Base-by-base conservation (phyloP, 345 rosid genomes). In the Lepidium aucheri region DNA sequence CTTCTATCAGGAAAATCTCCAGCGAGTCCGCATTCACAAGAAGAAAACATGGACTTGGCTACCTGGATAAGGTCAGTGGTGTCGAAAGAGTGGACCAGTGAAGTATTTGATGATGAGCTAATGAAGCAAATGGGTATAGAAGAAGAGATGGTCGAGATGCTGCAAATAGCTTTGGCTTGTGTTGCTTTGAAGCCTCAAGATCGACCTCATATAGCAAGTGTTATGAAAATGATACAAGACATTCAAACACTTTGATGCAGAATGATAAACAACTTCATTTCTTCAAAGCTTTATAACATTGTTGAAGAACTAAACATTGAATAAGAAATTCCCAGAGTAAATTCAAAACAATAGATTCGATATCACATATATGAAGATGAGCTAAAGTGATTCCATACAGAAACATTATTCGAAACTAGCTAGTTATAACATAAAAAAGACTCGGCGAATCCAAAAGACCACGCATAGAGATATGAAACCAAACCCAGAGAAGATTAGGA, bases 111-210 rank as follows among this genome's bases (percentile, higher is more conserved):
- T 54, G 78, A 76, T 0, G 91, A 89, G 82, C 85, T 89, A 5
- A 33, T 85, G 77, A 81, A 40, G 66, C 75, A 73, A 60, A 76
- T 70, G 51, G 70, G 57, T 58, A 76, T 73, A 34, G 91, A 84
- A 60, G 94, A 85, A 69, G 94, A 85, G 45, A 81, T 83, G 96
- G 91, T 89, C 42, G 91, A 87, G 65, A 78, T 84, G 94, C 78
- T 89, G 58, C 89, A 81, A 75, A 80, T 85, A 70, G 91, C 78
- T 6, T 74, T 89, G 73, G 75, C 86, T 8, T 89, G 96, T 56
- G 91, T 85, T 8, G 62, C 80, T 1, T 84, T 75, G 58, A 69
- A 62, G n/a, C 88, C 91, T 10, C 85, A 87, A 8, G 70, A 46
- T 57, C 79, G 94, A 14, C 96, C 94, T 0, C 78, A 42, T 12